Conservation (phyloP, 768 basidiomycete species). For the Tulasnella sp. region DNA sequence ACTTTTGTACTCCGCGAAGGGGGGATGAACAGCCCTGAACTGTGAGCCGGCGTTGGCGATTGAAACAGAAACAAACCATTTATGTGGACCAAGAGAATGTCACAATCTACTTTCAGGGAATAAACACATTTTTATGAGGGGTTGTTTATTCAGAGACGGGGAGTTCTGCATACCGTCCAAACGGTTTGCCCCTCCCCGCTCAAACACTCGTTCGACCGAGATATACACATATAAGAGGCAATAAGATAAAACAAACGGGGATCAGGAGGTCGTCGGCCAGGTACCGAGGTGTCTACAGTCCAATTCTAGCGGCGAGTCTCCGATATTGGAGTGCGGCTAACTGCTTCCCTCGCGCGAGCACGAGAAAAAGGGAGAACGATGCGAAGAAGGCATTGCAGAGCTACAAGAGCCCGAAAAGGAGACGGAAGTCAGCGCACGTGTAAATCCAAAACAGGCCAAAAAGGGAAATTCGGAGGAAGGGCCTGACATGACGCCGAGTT, state of each 20-base stretch:
- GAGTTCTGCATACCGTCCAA: no score
- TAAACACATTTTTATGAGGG: no score
- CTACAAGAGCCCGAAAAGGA: slow-evolving; percentile 29
- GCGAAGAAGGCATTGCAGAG: slow-evolving; percentile 65
- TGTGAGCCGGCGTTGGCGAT: no score
- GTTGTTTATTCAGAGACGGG: no score
- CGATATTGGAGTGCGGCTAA: slow-evolving; percentile 71
- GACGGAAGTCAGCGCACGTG: background rate
- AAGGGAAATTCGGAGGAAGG: background rate
- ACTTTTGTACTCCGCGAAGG: no score
- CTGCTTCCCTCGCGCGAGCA: slow-evolving; percentile 64
- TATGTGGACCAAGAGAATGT: no score
- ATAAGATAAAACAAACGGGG: background rate
- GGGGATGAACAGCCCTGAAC: no score
- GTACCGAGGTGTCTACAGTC: slow-evolving; percentile 39
- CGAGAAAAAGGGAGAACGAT: slow-evolving; percentile 56
- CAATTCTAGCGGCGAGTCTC: slow-evolving; percentile 81
- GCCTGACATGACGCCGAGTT: background rate
- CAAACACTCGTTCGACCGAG: background rate
- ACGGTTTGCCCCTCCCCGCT: no score
- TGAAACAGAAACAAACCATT: no score
- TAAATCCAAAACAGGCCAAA: background rate
- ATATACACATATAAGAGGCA: background rate
- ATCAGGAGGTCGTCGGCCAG: background rate
- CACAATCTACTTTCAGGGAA: no score